Conservation (phyloP, 1,284 basidiomycete genomes). For the Bondarzewia mesenterica region DNA sequence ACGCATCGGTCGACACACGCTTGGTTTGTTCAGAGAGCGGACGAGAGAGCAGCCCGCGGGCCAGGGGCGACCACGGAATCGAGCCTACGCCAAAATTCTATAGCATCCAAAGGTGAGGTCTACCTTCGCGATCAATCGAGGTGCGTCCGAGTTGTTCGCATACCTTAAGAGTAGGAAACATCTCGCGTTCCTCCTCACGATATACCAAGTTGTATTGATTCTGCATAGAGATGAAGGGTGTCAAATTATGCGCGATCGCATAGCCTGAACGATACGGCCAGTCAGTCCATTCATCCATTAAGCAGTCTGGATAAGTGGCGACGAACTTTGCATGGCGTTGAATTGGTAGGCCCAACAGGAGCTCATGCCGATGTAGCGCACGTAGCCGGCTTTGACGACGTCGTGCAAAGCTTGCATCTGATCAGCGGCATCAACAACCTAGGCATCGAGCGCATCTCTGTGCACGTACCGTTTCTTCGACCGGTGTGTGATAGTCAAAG, state of each 20-base stretch:
- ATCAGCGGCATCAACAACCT: neutral
- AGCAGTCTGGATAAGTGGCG: conserved; percentile 22
- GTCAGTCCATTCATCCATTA: conserved; percentile 20
- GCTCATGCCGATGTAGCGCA: conserved; percentile 32
- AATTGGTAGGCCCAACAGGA: conserved; percentile 27
- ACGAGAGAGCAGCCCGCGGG: neutral
- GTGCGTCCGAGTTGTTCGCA: neutral
- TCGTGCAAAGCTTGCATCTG: conserved; percentile 29
- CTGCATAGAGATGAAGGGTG: conserved; percentile 11
- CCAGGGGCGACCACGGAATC: conserved; percentile 3
- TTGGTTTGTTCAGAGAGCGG: neutral
- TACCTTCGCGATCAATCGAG: neutral
- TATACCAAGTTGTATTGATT: conserved; percentile 9
- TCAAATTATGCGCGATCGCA: conserved; percentile 6
- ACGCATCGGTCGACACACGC: conserved; percentile 7
- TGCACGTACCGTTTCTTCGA: conserved; percentile 27
- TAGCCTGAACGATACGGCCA: conserved; percentile 4
- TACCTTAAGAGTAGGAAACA: conserved; percentile 9
- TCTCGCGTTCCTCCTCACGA: conserved; percentile 11
- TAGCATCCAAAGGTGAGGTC: neutral
- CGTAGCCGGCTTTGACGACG: conserved; percentile 30
- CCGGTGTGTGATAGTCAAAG: conserved; percentile 26
- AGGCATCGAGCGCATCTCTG: neutral
- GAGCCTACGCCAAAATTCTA: conserved; percentile 1
- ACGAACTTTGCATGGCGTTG: conserved; percentile 28